phyloP scores from a whole-genome alignment of 495 filamentous ascomycete species.

The Viridothelium virens region DNA sequence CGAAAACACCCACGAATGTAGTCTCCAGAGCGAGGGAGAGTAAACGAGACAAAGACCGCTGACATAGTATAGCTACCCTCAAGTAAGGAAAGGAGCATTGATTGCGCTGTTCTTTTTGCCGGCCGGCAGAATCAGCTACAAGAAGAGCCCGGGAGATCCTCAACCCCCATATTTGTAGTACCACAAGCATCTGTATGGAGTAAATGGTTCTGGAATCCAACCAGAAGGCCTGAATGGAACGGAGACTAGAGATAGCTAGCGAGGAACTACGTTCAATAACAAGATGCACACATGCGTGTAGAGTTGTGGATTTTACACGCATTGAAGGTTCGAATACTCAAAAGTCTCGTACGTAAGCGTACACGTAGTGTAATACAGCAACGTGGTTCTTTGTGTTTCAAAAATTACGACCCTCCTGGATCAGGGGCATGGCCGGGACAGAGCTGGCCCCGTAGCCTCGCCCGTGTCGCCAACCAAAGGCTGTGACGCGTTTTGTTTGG shows the following conservation, averaged over 20 bases:
- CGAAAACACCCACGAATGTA: neutral
- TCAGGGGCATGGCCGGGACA: too few relatives aligned
- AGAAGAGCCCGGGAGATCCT: conserved; percentile 32
- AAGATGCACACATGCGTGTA: too few relatives aligned
- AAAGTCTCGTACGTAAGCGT: too few relatives aligned
- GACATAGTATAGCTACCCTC: conserved; percentile 28
- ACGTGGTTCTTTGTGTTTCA: too few relatives aligned
- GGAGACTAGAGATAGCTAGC: neutral
- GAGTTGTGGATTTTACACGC: too few relatives aligned
- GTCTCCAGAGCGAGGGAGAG: neutral
- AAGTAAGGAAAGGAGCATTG: conserved; percentile 35
- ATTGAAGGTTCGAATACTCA: too few relatives aligned
- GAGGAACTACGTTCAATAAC: neutral
- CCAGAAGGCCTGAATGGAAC: neutral
- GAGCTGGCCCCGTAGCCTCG: too few relatives aligned
- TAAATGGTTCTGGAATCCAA: neutral
- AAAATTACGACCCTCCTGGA: too few relatives aligned
- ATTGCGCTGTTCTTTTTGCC: conserved; percentile 42
- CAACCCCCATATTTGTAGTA: conserved; percentile 27
- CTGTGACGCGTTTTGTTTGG: neutral
- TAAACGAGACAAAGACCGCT: neutral
- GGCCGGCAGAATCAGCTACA: conserved; percentile 39
- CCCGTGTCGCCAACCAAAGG: too few relatives aligned
- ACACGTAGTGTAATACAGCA: too few relatives aligned
- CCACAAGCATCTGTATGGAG: neutral